A percentile compares a stretch with the other conserved stretches of the same genome.
Evolutionary conservation across 192 early-diverging fungal genomes (phyloP).

Genomic region (Backusella mclennaniae): DNA sequence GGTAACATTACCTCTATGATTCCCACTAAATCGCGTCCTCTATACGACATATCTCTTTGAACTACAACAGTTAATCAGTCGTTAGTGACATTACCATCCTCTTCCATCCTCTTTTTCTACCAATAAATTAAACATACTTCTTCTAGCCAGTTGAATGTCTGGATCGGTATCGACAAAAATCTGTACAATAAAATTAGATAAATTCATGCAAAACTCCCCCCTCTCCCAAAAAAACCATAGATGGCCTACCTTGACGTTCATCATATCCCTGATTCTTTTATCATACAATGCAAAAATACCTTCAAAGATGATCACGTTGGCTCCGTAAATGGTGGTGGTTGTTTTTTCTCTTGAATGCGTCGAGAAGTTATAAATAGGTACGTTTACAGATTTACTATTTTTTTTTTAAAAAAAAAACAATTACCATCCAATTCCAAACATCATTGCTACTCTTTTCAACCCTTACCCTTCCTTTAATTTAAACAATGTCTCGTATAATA

Average conservation of each 20-base stretch:
- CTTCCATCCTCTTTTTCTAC: neutral
- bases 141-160: constrained; percentile 86
- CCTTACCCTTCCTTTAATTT: constrained; percentile 77
- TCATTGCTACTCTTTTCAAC: neutral
- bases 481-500: constrained; percentile 65
- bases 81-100: neutral
- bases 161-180: constrained; percentile 95
- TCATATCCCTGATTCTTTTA: constrained; percentile 71
- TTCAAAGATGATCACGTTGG: constrained; percentile 96
- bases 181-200: constrained; percentile 29
- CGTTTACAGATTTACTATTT: constrained; percentile 59
- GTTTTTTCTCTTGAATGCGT: constrained; percentile 80
- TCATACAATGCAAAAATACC: constrained; percentile 98
- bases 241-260: constrained; percentile 69
- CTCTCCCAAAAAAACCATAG: neutral
- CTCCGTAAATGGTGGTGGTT: constrained; percentile 81
- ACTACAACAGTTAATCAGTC: constrained; percentile 40
- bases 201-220: neutral
- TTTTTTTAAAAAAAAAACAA: neutral
- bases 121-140: constrained; percentile 52
- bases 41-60: constrained; percentile 87
- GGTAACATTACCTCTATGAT: constrained; percentile 59
- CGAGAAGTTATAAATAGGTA: constrained; percentile 91
- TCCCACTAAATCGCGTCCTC: constrained; percentile 87
- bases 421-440: neutral